Base-by-base conservation (phyloP, 2,329 filamentous ascomycete species). In the Trichophyton schoenleinii region DNA sequence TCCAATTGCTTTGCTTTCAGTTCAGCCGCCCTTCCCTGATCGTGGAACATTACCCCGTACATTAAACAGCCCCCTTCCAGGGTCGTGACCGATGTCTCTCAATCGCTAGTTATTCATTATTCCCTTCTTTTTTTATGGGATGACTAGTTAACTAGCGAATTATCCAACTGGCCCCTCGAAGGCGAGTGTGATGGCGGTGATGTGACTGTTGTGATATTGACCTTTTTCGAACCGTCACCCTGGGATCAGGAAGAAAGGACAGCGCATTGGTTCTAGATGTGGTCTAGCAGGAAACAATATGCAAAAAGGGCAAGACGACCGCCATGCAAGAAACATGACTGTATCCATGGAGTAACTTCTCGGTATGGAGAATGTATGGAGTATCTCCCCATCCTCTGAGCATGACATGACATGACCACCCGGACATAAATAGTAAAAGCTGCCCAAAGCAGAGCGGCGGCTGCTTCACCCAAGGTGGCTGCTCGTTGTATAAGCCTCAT, bases 1-100 rank as follows among this genome's bases (percentile, higher is more conserved):
- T 34, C 49, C 49, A 53, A 53, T 53, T 53, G 49, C 49, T 53
- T 53, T 53, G 22, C 49, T 34, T 31, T 53, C 49, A 31, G 49
- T 31, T 53, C 49, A 53, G 22, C 49, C 49, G 49, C 49, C 49
- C 49, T 53, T 25, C 49, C 49, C 49, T 53, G 49, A 18, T 31
- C 13, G 49, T 53, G 49, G 22, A 31, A 53, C 49, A 53, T 53
- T n/a, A 28, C 46, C 20, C 41, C 41, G 41, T 44, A 48, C 20
- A 48, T 48, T 52, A 52, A 22, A 53, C 28, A 28, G 13, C 11
- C 49, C 48, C 31, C 13, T 25, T 28, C 20, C 8, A 15, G 28
- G 9, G 44, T 9, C 18, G 11, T 13, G 9, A 9, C 34, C 11
- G 34, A 38, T 13, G 34, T 38, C 34, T 38, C 34, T 38, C 9